Base-by-base conservation (phyloP, 345 rosid genomes). In the Camelina hispida region DNA sequence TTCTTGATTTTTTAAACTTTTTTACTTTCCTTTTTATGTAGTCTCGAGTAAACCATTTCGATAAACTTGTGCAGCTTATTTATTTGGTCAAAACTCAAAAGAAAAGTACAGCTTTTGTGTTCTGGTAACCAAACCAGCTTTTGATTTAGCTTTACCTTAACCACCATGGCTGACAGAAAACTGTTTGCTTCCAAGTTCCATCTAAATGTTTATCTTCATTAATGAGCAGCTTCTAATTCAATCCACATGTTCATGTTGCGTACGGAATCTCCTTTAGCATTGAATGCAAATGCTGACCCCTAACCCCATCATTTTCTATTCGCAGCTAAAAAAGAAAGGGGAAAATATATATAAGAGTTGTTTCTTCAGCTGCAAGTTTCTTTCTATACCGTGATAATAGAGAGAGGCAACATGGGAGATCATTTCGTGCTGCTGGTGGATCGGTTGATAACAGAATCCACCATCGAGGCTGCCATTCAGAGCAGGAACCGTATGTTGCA, bases 401-500 rank as follows among this genome's bases (percentile, higher is more conserved):
- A 38, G 7, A 42, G 22, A 93, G 37, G 9, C 37, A 7, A 10
- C 56, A 51, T 91, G 99, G 97, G 97, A 53, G 97, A 95, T 82
- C 99, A 95, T 83, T 90, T 95, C 62, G 99, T 92, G 64, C 71
- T 95, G 76, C 78, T 89, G 63, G 93, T 95, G 78, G 97, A 92
- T 77, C 88, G 96, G 25, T 80, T 95, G 83, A 80, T 90, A 16
- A 95, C 99, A 1, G 97, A 89, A 71, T 87, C 97, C 12, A 89
- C 97, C 0, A 66, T 90, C 16, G 93, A 83, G 63, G 96, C 93
- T 63, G 97, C 93, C 30, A 90, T 90, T 37, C 92, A 85, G 81
- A 87, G 93, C 86, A 83, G 85, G 80, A 89, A 86, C 63, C 79
- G 71, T 35, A 68, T 75, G 71, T 22, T 85, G 71, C 86, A 82